These are phyloP conservation scores for Fraxinus baroniana DNA, from an alignment of 305 asterid species.

Conservation along the genomic window DNA sequence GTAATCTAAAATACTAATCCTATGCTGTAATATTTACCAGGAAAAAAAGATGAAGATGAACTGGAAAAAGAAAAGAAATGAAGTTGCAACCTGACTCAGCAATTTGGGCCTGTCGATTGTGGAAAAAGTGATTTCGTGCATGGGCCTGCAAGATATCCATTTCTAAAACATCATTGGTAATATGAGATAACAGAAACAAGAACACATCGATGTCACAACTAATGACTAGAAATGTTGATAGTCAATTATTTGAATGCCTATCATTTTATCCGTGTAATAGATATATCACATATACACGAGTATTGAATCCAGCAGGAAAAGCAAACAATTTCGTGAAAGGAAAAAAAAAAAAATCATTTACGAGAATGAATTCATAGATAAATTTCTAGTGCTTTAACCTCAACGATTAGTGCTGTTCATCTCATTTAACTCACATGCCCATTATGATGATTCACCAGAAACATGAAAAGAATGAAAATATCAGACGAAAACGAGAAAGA, in stretches of 20 bases:
- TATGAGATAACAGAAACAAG: neutral
- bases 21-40: neutral
- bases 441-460: neutral
- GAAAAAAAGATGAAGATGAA: constrained; percentile 8
- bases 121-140: constrained; percentile 57
- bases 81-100: constrained; percentile 41
- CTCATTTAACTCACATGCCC: neutral
- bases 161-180: neutral
- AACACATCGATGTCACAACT: neutral
- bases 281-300: neutral
- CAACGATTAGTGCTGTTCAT: neutral
- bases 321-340: neutral
- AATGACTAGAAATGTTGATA: neutral
- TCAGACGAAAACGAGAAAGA: neutral
- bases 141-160: constrained; percentile 39
- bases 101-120: constrained; percentile 50
- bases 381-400: neutral
- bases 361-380: neutral
- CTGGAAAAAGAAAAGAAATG: neutral
- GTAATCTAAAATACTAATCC: neutral
- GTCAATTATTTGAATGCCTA: neutral
- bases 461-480: neutral
- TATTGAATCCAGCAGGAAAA: neutral
- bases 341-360: neutral
- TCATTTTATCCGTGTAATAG: neutral